phyloP scores from a whole-genome alignment of 768 basidiomycete genomes.

The Xanthoconium stramineum region DNA sequence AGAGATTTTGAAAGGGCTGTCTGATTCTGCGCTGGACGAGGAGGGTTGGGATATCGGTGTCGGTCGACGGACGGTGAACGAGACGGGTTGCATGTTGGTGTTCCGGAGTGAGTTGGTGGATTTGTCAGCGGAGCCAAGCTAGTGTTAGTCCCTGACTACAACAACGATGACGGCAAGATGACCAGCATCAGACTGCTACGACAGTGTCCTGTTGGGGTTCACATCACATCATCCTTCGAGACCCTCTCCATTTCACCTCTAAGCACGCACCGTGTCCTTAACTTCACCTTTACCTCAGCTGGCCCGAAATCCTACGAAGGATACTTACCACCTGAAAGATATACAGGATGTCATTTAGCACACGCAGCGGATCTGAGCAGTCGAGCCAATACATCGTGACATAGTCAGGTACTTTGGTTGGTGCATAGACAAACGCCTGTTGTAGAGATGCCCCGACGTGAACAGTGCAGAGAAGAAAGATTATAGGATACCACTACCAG shows the following conservation, averaged over 20 bases:
- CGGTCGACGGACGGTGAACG: slow-evolving; percentile 84
- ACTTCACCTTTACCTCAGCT: slow-evolving; percentile 24
- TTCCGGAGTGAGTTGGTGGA: neutral
- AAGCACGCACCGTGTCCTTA: too few relatives aligned
- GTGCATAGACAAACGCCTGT: too few relatives aligned
- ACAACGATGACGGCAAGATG: neutral
- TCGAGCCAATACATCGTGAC: too few relatives aligned
- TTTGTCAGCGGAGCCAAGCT: slow-evolving; percentile 2
- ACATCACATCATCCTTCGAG: neutral
- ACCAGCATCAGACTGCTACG: neutral
- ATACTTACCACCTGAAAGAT: too few relatives aligned
- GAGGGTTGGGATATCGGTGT: slow-evolving; percentile 60
- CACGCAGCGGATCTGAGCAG: too few relatives aligned
- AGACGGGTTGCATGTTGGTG: slow-evolving; percentile 39
- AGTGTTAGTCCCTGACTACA: too few relatives aligned
- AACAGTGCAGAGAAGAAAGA: too few relatives aligned
- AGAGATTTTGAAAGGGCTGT: slow-evolving; percentile 54
- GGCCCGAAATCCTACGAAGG: too few relatives aligned
- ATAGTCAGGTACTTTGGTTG: too few relatives aligned
- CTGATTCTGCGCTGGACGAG: slow-evolving; percentile 65
- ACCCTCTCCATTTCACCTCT: neutral
- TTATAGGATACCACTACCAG: too few relatives aligned
- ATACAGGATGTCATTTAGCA: too few relatives aligned
- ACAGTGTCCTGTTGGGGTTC: neutral
- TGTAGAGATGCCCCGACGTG: too few relatives aligned